Conservation (phyloP, 2,329 filamentous ascomycete species). For the Fusarium tuaranense region DNA sequence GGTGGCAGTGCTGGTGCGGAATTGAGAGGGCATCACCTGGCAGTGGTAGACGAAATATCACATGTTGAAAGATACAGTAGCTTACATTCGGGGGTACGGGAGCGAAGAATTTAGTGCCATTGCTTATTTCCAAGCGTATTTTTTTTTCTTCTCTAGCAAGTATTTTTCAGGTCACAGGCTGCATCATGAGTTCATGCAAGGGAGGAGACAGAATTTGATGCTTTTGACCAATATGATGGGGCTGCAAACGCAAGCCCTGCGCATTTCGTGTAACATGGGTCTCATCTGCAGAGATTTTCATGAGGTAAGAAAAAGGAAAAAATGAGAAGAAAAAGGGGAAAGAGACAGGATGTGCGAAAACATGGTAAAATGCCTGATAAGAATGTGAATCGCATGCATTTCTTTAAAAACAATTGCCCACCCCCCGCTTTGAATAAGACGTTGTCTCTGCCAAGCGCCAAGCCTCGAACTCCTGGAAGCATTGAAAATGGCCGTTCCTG, state of each 20-base stretch:
- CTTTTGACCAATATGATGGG: not conserved
- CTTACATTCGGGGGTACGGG: not conserved
- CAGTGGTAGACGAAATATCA: constrained; percentile 6
- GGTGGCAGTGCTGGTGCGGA: constrained; percentile 31
- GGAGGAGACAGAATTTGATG: not conserved
- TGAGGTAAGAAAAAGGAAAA: not conserved
- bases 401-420: not conserved
- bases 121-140: constrained; percentile 23
- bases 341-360: not conserved
- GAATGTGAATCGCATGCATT: not conserved
- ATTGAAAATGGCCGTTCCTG: not conserved
- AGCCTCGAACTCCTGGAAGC: not conserved
- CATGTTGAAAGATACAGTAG: constrained; percentile 19
- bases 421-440: not conserved
- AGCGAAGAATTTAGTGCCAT: constrained; percentile 17
- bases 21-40: not conserved
- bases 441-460: constrained; percentile 9
- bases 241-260: not conserved
- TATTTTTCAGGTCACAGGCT: not conserved
- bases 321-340: not conserved
- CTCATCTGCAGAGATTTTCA: not conserved
- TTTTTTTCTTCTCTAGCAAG: not conserved
- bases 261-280: not conserved
- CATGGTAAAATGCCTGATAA: not conserved
- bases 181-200: constrained; percentile 3